Evolutionary conservation across 768 basidiomycete genomes (phyloP).

Genomic region (Mrakia hoshinonis): DNA sequence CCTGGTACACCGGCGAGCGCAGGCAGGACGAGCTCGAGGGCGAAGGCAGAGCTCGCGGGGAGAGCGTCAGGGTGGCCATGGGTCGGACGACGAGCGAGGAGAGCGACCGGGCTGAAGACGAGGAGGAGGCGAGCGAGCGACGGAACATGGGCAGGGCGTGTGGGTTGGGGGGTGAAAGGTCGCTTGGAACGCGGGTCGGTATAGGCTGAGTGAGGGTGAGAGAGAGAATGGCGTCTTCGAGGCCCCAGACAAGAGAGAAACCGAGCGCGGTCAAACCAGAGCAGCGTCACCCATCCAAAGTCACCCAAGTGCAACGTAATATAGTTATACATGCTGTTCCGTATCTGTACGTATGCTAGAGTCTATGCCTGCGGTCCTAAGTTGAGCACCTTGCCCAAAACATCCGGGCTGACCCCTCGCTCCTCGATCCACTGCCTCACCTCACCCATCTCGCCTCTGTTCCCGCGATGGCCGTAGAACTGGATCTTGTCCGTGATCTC

Average conservation of each 20-base stretch:
- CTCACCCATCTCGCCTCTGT: slow-evolving; percentile 42
- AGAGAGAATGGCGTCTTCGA: not conserved
- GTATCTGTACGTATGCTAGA: too few relatives aligned
- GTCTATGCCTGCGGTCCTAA: not conserved
- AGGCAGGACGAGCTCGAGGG: not conserved
- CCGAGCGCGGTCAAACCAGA: too few relatives aligned
- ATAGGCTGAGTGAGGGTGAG: not conserved
- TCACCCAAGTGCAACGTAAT: too few relatives aligned
- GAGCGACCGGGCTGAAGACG: not conserved
- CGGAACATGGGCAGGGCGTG: not conserved
- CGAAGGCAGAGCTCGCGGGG: not conserved
- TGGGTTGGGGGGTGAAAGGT: not conserved
- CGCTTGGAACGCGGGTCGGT: not conserved
- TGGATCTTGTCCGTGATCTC: slow-evolving; percentile 42
- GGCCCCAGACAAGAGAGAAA: too few relatives aligned
- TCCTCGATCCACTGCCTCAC: slow-evolving; percentile 39
- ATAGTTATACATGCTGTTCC: too few relatives aligned
- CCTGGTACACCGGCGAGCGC: too few relatives aligned
- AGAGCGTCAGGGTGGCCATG: not conserved
- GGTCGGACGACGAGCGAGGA: not conserved
- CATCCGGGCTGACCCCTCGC: slow-evolving; percentile 37
- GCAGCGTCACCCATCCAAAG: too few relatives aligned
- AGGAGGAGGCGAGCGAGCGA: not conserved
- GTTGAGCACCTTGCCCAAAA: slow-evolving; percentile 25
- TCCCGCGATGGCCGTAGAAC: slow-evolving; percentile 38